Evolutionary conservation across 2,329 filamentous ascomycete genomes (phyloP).

Genomic region (Clonostachys sp.): DNA sequence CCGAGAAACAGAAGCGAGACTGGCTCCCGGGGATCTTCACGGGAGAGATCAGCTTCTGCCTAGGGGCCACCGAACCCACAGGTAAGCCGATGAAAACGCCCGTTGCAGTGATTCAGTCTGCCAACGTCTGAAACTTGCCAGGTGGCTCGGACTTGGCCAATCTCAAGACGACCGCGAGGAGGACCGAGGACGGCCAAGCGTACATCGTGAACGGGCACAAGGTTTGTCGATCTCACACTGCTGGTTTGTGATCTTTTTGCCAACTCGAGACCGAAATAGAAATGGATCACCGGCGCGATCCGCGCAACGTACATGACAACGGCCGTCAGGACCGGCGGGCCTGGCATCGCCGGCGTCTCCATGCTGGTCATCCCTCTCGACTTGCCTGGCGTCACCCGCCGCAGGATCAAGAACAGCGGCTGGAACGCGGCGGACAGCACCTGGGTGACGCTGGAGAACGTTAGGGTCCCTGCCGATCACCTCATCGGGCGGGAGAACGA

Average conservation of each 20-base stretch:
- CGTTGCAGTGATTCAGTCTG: not conserved
- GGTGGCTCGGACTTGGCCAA: constrained; percentile 50
- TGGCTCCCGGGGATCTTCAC: constrained; percentile 5
- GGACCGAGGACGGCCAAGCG: constrained; percentile 31
- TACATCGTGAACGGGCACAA: constrained; percentile 68
- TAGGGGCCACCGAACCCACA: constrained; percentile 11
- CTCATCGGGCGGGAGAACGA: constrained; percentile 48
- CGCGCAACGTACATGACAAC: constrained; percentile 59
- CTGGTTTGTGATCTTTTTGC: not conserved
- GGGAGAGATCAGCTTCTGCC: constrained; percentile 7
- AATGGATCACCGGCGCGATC: constrained; percentile 62
- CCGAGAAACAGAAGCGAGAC: constrained; percentile 40
- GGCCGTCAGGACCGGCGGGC: constrained; percentile 53
- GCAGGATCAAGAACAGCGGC: constrained; percentile 58
- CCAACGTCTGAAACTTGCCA: not conserved
- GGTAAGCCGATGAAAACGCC: constrained; percentile 1
- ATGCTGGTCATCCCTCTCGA: constrained; percentile 51
- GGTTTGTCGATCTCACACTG: constrained; percentile 52
- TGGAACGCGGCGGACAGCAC: constrained; percentile 61
- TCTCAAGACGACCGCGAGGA: constrained; percentile 54
- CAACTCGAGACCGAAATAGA: constrained; percentile 39
- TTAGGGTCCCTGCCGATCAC: constrained; percentile 47
- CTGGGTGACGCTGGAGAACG: constrained; percentile 51
- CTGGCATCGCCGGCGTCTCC: constrained; percentile 48
- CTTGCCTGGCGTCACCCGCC: constrained; percentile 39